A percentile compares a stretch with the other conserved stretches of the same genome.
phyloP scores from a whole-genome alignment of 345 rosid species.

The Angophora floribunda region DNA sequence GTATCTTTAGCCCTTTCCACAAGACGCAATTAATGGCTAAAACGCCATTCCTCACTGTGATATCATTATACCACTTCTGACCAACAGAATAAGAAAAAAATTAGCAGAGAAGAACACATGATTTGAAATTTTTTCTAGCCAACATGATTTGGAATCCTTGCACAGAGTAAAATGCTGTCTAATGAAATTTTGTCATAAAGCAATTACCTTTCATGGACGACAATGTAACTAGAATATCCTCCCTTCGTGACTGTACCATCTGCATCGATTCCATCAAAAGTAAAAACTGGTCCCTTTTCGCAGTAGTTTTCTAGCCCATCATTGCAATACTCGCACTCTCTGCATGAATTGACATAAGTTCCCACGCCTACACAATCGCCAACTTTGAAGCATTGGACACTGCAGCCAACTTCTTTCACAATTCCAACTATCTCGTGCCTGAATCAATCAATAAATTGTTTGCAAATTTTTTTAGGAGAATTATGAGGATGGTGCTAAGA shows the following conservation, averaged over 20 bases:
- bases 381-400: slow-evolving; percentile 47
- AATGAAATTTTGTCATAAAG: not conserved
- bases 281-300: slow-evolving; percentile 34
- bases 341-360: slow-evolving; percentile 75
- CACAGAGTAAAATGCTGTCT: not conserved
- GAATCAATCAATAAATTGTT: not conserved
- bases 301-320: slow-evolving; percentile 44
- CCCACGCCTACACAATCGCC: slow-evolving; percentile 90
- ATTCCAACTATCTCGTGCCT: slow-evolving; percentile 87
- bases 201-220: slow-evolving; percentile 61
- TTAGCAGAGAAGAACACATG: not conserved
- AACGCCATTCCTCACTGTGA: not conserved
- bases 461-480: not conserved
- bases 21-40: not conserved
- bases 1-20: not conserved
- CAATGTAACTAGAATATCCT: slow-evolving; percentile 71
- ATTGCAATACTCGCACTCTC: slow-evolving; percentile 61
- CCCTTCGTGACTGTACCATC: slow-evolving; percentile 84
- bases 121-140: not conserved
- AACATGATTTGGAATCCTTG: not conserved
- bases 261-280: slow-evolving; percentile 63
- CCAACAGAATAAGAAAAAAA: not conserved
- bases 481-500: not conserved
- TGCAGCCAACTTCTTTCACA: slow-evolving; percentile 69
- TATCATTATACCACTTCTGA: not conserved